Conservation (phyloP, 2,329 filamentous ascomycete species). For the Aspergillus luchuensis region DNA sequence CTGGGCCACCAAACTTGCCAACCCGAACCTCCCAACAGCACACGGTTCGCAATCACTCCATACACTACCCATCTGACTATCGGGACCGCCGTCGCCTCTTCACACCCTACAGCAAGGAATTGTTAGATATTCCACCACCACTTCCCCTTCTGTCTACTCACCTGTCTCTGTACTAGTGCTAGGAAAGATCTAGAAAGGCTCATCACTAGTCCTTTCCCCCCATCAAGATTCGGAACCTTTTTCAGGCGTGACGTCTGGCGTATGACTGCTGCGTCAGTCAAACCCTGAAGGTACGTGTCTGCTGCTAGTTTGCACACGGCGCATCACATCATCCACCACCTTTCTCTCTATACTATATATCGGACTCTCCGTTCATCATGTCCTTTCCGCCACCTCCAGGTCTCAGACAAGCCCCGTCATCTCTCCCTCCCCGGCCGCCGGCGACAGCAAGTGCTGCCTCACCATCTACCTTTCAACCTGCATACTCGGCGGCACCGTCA, state of each 20-base stretch:
- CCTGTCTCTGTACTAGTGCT: neutral
- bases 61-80: neutral
- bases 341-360: constrained; percentile 24
- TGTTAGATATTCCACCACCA: neutral
- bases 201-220: neutral
- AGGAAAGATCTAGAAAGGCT: neutral
- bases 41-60: neutral
- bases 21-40: neutral
- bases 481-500: constrained; percentile 51
- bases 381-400: constrained; percentile 86
- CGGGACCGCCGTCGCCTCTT: neutral
- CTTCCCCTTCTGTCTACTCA: neutral
- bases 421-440: constrained; percentile 77
- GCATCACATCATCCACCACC: constrained; percentile 31
- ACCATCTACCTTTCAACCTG: constrained; percentile 51
- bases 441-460: constrained; percentile 52
- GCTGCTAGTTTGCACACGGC: constrained; percentile 35
- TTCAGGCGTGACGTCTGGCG: constrained; percentile 39
- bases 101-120: neutral
- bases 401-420: constrained; percentile 57
- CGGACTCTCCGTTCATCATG: constrained; percentile 62
- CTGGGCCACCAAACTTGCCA: neutral
- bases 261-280: constrained; percentile 38
- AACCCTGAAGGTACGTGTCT: constrained; percentile 48
- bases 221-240: constrained; percentile 21